Conservation (phyloP, 257 asterid species). For the Solanum paucissectum region DNA sequence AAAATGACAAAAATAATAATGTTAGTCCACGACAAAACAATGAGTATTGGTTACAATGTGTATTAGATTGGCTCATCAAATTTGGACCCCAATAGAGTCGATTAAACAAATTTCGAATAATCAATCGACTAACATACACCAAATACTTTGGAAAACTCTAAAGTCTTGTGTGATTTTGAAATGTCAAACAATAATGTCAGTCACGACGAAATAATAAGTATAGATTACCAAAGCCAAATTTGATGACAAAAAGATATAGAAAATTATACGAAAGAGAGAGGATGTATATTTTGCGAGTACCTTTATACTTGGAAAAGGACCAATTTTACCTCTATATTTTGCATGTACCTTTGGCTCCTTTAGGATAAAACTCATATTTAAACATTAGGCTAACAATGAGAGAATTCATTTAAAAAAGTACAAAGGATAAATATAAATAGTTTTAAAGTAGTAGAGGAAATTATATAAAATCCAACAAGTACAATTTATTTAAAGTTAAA, state of each 20-base stretch:
- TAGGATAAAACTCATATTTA: not conserved
- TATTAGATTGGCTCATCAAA: not conserved
- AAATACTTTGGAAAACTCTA: not conserved
- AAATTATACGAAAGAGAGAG: not conserved
- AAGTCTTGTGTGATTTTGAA: not conserved
- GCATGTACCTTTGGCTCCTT: not conserved
- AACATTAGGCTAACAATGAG: not conserved
- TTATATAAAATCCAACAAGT: not conserved
- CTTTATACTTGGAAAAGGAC: not conserved
- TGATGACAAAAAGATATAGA: not conserved
- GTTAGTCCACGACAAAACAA: not conserved
- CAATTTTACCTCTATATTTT: not conserved
- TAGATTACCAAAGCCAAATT: not conserved
- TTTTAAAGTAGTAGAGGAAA: too few relatives aligned
- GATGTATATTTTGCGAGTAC: not conserved
- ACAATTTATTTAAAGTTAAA: not conserved
- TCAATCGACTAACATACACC: not conserved
- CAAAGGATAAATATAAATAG: too few relatives aligned
- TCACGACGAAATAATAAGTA: not conserved
- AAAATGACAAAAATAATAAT: not conserved
- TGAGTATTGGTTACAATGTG: not conserved
- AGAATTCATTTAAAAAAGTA: too few relatives aligned
- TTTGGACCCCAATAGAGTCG: not conserved
- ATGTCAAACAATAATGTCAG: not conserved
- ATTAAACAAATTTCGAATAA: not conserved